Base-by-base conservation (phyloP, 2,329 filamentous ascomycete genomes). In the Cladosporium oxysporum region DNA sequence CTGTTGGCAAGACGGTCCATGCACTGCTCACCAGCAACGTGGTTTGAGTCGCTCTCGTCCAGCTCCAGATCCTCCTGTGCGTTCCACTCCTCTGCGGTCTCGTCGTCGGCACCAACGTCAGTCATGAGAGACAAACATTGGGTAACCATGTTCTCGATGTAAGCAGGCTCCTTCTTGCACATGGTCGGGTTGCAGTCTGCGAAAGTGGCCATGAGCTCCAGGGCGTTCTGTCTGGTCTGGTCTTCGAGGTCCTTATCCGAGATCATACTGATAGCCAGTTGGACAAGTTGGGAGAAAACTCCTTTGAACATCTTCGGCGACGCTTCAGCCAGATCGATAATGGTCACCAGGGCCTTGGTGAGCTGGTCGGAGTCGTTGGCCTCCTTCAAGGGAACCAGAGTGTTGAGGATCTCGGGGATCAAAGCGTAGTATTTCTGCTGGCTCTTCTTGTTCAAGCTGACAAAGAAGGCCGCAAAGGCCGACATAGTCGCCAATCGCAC, bases 1-100 rank as follows among this genome's bases (percentile, higher is more conserved):
- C 97, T 97, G 83, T 98, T 99, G 64, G 95, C 94, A 63, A 99
- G 84, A 66, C 95, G 89, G 77, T 99, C 95, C 94, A 99, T 98
- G 72, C 92, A 96, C 80, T 99, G 95, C 80, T 99, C 95, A 67
- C 95, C 95, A 52, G 94, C 95, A 70, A 99, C 93, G 75, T 99
- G 95, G 77, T 99, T 99, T 69, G 93, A 88, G 75, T 99, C 95
- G 76, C 92, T 97, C 80, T 99, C 95, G 72, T 98, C 95, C 67
- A 92, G 88, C 70, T 99, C 95, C 70, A 97, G 88, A 82, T 99
- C 95, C 76, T 99, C 95, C 29, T 91, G 91, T 3, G 88, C 85
- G 70, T 97, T 91, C 95, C 95, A 99, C 72, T 98, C 95, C 21
- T 90, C 83, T 4, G 93, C 94, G 82, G 98, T 93, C 65, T 99